Evolutionary conservation across 805 yeast species (phyloP), one percentile per base, ranked within the genome.

Genomic region (Candida succiphila): DNA sequence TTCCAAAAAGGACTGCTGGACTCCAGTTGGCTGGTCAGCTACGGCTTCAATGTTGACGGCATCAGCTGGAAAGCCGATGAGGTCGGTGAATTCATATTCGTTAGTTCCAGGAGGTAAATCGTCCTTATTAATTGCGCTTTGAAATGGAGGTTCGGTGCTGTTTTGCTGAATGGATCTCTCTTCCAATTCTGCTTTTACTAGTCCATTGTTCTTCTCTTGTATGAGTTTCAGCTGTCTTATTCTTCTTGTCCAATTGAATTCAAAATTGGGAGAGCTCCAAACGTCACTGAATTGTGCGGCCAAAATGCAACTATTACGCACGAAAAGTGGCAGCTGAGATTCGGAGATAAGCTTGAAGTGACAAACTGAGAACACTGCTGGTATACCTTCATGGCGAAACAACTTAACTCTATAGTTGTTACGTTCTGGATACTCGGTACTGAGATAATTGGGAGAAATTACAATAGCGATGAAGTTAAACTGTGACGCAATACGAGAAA

Each of bases 401-500:
- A 76, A 65, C 37, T 80, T 72, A 9, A 85, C 87, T 42, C 70
- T 72, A 59, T 65, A 84, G 45, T 56, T 67, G 33, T 49, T 45
- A 8, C 4, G 13, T 7, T 32, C 20, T 14, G 35, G 34, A 14
- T 23, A 16, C 14, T 32, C 44, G 17, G 36, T 27, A 10, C 15
- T 10, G 18, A 26, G 18, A n/a, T 69, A 46, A 34, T 70, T 75
- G 0, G 94, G 94, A 5, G 78, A 65, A 19, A 86, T 73, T 25
- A 84, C 94, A 40, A 86, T 73, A 43, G 79, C 82, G 51, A 87
- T 64, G 52, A 85, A 85, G 44, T 80, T 85, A 65, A 86, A 86
- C 56, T 86, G 95, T 10, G 86, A 72, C 51, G 71, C 69, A 40
- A 85, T 72, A 28, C 74, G 54, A 45, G 80, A 80, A 60, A 83